Percentiles rank a stretch among this genome's conserved stretches.
phyloP scores from a whole-genome alignment of 345 rosid species.

The Murraya koenigii region DNA sequence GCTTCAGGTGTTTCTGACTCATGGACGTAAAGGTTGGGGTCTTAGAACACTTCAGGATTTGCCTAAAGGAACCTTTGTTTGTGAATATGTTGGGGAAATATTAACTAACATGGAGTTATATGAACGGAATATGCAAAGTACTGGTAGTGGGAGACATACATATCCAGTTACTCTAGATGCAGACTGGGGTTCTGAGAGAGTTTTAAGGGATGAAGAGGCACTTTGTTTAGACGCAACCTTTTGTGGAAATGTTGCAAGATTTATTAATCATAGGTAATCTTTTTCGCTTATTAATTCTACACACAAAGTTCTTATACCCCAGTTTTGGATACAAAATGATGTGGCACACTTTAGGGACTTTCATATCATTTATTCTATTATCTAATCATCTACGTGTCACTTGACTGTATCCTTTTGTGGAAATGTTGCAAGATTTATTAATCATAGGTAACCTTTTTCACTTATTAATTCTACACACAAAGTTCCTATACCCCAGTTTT shows the following conservation, averaged over 20 bases:
- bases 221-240: slow-evolving; percentile 80
- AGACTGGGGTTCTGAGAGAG: slow-evolving; percentile 65
- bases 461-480: too few species aligned
- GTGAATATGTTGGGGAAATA: slow-evolving; percentile 87
- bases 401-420: too few species aligned
- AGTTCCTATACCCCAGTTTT: too few species aligned
- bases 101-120: slow-evolving; percentile 65
- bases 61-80: slow-evolving; percentile 88
- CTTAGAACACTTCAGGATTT: slow-evolving; percentile 68
- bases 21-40: slow-evolving; percentile 88
- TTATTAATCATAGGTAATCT: slow-evolving; percentile 85
- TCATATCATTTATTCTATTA: not conserved
- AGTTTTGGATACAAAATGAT: not conserved
- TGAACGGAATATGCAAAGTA: slow-evolving; percentile 45
- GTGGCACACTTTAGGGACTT: not conserved
- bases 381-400: not conserved
- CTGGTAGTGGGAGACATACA: slow-evolving; percentile 37
- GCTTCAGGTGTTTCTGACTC: slow-evolving; percentile 69
- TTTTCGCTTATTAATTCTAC: slow-evolving; percentile 2
- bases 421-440: too few species aligned
- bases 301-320: not conserved
- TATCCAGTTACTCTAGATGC: slow-evolving; percentile 80
- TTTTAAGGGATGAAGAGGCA: slow-evolving; percentile 71
- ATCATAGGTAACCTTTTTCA: too few species aligned
- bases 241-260: slow-evolving; percentile 83